A percentile compares a stretch with the other conserved stretches of the same genome.
These are phyloP conservation scores for Bretziella fagacearum DNA, from an alignment of 2,329 filamentous ascomycete species.

Conservation along the genomic window DNA sequence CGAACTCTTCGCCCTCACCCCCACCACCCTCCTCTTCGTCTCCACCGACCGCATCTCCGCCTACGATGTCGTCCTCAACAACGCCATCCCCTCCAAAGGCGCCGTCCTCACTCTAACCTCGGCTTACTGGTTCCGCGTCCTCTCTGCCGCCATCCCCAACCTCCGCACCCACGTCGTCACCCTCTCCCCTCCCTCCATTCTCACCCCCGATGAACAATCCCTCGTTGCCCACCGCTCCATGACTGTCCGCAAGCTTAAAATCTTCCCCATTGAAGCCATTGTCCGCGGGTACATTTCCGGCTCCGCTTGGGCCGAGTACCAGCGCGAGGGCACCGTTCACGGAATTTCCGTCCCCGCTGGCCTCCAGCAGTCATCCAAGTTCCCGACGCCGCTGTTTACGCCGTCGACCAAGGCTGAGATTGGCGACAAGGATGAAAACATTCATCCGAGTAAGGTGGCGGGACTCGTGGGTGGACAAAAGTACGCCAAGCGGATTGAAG, in stretches of 20 bases:
- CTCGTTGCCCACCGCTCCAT: constrained; percentile 52
- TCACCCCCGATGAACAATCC: constrained; percentile 29
- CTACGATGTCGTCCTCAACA: constrained; percentile 81
- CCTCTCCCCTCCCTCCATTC: constrained; percentile 24
- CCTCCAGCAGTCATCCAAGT: constrained; percentile 27
- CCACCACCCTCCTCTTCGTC: constrained; percentile 55
- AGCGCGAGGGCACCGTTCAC: constrained; percentile 58
- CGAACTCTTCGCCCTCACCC: constrained; percentile 55
- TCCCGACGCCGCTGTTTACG: constrained; percentile 50
- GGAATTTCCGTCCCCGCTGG: too few species aligned
- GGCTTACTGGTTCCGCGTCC: constrained; percentile 38
- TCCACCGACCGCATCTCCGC: constrained; percentile 85
- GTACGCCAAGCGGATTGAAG: constrained; percentile 21
- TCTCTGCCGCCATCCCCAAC: constrained; percentile 28
- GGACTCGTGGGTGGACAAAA: constrained; percentile 22
- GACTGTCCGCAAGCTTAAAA: constrained; percentile 55
- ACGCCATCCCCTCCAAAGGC: constrained; percentile 41
- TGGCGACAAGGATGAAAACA: constrained; percentile 72
- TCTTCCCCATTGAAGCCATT: constrained; percentile 68
- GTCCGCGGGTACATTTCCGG: constrained; percentile 81
- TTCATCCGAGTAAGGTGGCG: constrained; percentile 51
- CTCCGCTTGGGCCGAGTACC: constrained; percentile 64
- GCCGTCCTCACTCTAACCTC: constrained; percentile 30
- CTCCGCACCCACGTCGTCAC: constrained; percentile 37
- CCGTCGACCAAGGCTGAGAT: constrained; percentile 72